Evolutionary conservation across 2,329 filamentous ascomycete species (phyloP).

Genomic region (Nothophoma quercina): DNA sequence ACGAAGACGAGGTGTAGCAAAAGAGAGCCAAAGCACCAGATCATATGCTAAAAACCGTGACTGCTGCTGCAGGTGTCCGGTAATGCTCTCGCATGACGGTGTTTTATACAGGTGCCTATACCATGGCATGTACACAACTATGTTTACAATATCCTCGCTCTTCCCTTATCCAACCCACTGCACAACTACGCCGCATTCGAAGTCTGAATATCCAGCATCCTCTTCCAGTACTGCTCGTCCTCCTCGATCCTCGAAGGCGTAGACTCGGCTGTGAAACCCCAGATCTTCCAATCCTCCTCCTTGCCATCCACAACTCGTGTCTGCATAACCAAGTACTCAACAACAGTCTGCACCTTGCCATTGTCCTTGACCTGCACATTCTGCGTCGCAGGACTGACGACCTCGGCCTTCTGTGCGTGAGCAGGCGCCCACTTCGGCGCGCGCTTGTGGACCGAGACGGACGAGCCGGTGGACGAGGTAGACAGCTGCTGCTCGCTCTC

Average conservation of each 20-base stretch:
- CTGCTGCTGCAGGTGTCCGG: no score
- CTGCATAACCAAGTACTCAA: constrained; percentile 72
- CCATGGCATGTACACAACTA: constrained; percentile 17
- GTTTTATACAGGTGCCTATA: constrained; percentile 13
- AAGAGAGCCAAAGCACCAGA: no score
- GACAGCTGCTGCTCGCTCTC: constrained; percentile 31
- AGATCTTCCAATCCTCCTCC: constrained; percentile 67
- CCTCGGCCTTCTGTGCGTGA: constrained; percentile 15
- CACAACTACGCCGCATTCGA: constrained; percentile 8
- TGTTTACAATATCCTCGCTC: constrained; percentile 22
- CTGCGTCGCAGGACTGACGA: constrained; percentile 9
- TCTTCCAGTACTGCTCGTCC: constrained; percentile 33
- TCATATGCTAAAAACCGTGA: no score
- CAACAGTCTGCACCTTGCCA: constrained; percentile 46
- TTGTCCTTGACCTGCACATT: constrained; percentile 1
- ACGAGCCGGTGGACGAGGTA: background rate
- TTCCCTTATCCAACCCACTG: background rate
- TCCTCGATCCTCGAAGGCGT: constrained; percentile 31
- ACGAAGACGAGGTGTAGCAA: no score
- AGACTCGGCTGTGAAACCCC: constrained; percentile 68
- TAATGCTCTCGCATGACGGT: background rate
- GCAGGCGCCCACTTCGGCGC: constrained; percentile 2
- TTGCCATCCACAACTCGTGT: constrained; percentile 56
- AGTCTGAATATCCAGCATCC: constrained; percentile 29
- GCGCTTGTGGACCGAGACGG: background rate